phyloP scores from a whole-genome alignment of 2,329 filamentous ascomycete species.

The Niveomyces coronatus region DNA sequence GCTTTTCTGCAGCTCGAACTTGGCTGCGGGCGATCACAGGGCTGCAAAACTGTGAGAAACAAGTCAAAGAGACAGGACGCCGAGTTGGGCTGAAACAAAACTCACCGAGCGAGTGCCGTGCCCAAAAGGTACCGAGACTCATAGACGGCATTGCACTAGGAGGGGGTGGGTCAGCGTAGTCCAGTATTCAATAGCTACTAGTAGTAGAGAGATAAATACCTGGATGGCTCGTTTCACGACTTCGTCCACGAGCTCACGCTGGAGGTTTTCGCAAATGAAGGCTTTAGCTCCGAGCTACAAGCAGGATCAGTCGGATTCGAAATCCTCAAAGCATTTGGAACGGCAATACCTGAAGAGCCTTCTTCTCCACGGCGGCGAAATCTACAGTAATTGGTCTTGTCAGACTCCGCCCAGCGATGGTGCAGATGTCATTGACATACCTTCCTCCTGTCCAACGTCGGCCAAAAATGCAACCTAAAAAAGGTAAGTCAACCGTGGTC shows the following conservation, averaged over 20 bases:
- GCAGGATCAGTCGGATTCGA: slow-evolving; percentile 4
- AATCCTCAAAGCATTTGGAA: slow-evolving; percentile 27
- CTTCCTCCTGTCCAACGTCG: too few relatives aligned
- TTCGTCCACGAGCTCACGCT: slow-evolving; percentile 63
- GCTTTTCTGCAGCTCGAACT: slow-evolving; percentile 24
- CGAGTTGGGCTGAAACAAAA: slow-evolving; percentile 28
- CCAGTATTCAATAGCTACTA: not conserved
- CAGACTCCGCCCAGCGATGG: too few relatives aligned
- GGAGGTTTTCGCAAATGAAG: slow-evolving; percentile 50
- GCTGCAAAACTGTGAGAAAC: too few relatives aligned
- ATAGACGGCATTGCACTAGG: slow-evolving; percentile 44
- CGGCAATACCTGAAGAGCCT: slow-evolving; percentile 47
- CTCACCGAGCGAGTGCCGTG: slow-evolving; percentile 54
- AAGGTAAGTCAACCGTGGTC: too few relatives aligned
- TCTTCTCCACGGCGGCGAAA: slow-evolving; percentile 57
- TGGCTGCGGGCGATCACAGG: slow-evolving; percentile 10
- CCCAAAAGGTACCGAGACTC: slow-evolving; percentile 43
- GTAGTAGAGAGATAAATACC: not conserved
- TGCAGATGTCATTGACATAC: too few relatives aligned
- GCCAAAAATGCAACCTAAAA: too few relatives aligned
- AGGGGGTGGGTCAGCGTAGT: too few relatives aligned
- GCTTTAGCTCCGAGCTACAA: slow-evolving; percentile 20
- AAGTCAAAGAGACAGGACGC: not conserved
- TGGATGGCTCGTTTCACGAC: slow-evolving; percentile 67
- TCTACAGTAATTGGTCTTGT: too few relatives aligned